These are phyloP conservation scores for Malus fusca DNA, from an alignment of 306 rosid genomes.

Conservation along the genomic window DNA sequence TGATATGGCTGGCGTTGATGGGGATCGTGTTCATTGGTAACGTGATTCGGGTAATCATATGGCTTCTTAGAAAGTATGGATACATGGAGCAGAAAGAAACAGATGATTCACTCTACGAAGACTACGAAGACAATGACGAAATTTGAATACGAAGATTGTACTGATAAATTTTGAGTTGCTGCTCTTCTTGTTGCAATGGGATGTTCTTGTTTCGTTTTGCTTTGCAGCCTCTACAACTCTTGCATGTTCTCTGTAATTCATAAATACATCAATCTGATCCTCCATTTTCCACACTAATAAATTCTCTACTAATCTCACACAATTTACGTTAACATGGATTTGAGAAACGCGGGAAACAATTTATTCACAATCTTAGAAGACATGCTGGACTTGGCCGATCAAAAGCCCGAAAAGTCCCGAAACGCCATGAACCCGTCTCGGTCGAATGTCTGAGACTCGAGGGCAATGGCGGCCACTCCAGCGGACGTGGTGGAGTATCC, in stretches of 20 bases:
- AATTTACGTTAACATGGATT: conserved; percentile 33
- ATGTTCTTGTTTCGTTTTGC: background rate
- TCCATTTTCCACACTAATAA: background rate
- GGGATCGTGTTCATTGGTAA: conserved; percentile 18
- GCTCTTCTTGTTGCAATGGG: background rate
- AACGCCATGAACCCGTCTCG: conserved; percentile 25
- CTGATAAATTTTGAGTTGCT: background rate
- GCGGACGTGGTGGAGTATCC: conserved; percentile 60
- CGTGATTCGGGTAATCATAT: background rate
- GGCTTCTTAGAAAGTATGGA: conserved; percentile 22
- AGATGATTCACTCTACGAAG: background rate
- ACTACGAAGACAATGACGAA: conserved; percentile 13
- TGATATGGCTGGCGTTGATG: conserved; percentile 16
- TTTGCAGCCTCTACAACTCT: conserved; percentile 4
- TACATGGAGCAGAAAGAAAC: conserved; percentile 3
- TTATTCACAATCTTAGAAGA: conserved; percentile 36
- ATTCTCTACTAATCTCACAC: background rate
- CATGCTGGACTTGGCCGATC: conserved; percentile 35
- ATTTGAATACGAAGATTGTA: background rate
- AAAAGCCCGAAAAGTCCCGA: conserved; percentile 24
- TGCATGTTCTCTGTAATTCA: background rate
- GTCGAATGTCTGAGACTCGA: conserved; percentile 47
- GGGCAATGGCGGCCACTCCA: conserved; percentile 72
- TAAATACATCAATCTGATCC: background rate
- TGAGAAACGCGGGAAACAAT: conserved; percentile 28